Evolutionary conservation across 768 basidiomycete genomes (phyloP), one percentile per base, ranked within the genome.

Genomic region (Kwoniella dendrophila): DNA sequence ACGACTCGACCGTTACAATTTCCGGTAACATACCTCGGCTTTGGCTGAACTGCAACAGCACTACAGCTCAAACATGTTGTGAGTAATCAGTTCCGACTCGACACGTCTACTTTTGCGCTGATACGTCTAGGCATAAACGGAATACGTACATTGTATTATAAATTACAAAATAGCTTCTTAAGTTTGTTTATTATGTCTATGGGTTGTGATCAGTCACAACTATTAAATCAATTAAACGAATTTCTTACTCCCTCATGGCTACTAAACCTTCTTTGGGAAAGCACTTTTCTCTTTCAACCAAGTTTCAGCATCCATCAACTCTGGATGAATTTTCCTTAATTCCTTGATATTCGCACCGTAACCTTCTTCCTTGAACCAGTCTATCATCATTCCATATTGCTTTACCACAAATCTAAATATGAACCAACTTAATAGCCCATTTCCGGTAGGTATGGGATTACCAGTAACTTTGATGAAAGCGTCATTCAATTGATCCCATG

Each of bases 331-430:
- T 26, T 29, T 49, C 30, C 32, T 62, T 7, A 27, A 34, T 40
- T 41, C 27, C 20, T 33, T 43, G 2, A 62, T 20, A 49, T 62
- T 53, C 4, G 44, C 60, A 0, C 18, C 2, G 27, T 62, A 62
- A 3, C 60, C 60, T 11, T 62, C 60, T n/a, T 32, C 34, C 2
- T 20, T n/a, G 44, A 62, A 62, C 52, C 60, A 62, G 5, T 55
- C 41, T 26, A 62, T 47, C 60, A 62, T 62, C 33, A 44, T 27
- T 36, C 40, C 38, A 45, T 52, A 38, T 26, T 56, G 7, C 30
- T 24, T 56, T 12, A 20, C 43, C 14, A 14, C 55, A 26, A 33
- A 7, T 29, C 38, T 41, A 12, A 56, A 18, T 2, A 40, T 34
- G 14, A n/a, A n/a, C n/a, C 22, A 34, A 1, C 43, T 53, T 30